Base-by-base conservation (phyloP, 306 rosid genomes). In the Oemleria cerasiformis region DNA sequence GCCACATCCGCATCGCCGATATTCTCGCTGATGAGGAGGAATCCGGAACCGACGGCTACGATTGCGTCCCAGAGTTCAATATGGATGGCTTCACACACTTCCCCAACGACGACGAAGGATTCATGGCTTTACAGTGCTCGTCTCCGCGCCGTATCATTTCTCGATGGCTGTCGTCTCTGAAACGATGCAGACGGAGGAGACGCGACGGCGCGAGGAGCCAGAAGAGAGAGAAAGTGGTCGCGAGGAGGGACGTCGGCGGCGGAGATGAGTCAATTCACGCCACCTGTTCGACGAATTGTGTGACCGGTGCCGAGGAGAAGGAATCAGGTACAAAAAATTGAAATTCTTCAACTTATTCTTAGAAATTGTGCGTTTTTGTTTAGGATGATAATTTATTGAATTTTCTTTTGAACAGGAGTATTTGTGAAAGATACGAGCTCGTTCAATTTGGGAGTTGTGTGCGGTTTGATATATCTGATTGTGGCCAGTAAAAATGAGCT, bases 371-470 rank as follows among this genome's bases (percentile, higher is more conserved):
- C 16, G 20, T 4, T 9, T 43, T 6, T 4, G 42, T 62, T 9
- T n/a, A 20, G 41, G 10, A 14, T 15, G 19, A 16, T 6, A 16
- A 3, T 9, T 8, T 8, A 51, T 3, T n/a, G 17, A n/a, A 17
- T 47, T 11, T 9, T 13, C 12, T 73, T 54, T 20, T 47, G 36
- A 20, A 25, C 88, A 89, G 96, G 90, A 17, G 75, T 43, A 17
- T 56, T 61, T 55, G 76, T 84, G 73, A 75, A 68, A 63, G 86
- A 82, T 73, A 49, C 79, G 13, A 13, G 36, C 9, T 86, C 88
- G 50, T 89, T 94, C 80, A 94, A 89, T 82, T 71, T 91, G 80
- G 96, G 97, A 65, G 85, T 91, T 77, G 91, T 91, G 41, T 89
- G 87, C 51, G 91, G 97, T 70, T 78, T 91, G 76, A 50, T 94